A percentile compares a stretch with the other conserved stretches of the same genome.
Conservation (phyloP, 164 flowering plant species). For the Warburgia ugandensis region DNA sequence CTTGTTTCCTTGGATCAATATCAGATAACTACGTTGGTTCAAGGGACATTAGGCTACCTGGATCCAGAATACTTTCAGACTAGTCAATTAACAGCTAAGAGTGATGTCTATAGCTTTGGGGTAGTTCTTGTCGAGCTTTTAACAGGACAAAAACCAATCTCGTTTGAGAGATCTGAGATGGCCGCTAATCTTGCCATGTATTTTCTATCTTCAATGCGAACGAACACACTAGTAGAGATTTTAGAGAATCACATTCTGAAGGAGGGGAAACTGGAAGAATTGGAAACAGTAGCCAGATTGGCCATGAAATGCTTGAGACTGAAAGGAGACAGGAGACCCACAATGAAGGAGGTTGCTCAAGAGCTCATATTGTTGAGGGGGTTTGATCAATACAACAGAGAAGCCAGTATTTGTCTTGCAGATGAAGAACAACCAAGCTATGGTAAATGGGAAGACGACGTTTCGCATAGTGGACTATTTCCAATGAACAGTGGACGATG, state of each 20-base stretch:
- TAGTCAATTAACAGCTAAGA: slow-evolving; percentile 21
- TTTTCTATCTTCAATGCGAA: slow-evolving; percentile 14
- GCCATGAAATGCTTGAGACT: slow-evolving; percentile 7
- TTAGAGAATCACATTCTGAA: slow-evolving; percentile 14
- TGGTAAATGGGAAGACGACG: too few relatives aligned
- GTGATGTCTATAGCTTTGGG: slow-evolving; percentile 30
- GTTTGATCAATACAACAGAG: not conserved
- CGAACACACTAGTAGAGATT: slow-evolving; percentile 11
- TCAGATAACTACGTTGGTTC: slow-evolving; percentile 19
- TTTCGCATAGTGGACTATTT: too few relatives aligned
- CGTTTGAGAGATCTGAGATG: slow-evolving; percentile 7
- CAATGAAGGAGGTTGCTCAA: slow-evolving; percentile 16
- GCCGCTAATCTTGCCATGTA: not conserved
- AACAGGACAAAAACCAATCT: slow-evolving; percentile 19
- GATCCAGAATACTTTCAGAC: slow-evolving; percentile 30
- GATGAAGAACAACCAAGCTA: too few relatives aligned
- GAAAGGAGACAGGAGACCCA: slow-evolving; percentile 14
- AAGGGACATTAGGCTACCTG: slow-evolving; percentile 23
- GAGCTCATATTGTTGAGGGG: slow-evolving; percentile 7
- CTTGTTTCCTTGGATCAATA: slow-evolving; percentile 20
- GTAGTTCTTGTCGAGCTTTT: slow-evolving; percentile 21
- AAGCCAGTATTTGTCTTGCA: too few relatives aligned
- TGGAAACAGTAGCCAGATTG: slow-evolving; percentile 6
- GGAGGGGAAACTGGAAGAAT: slow-evolving; percentile 17
- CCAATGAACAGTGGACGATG: too few relatives aligned